Percentiles rank a stretch among this genome's conserved stretches.
Conservation (phyloP, 2,329 filamentous ascomycete genomes). For the Neonectria magnoliae region DNA sequence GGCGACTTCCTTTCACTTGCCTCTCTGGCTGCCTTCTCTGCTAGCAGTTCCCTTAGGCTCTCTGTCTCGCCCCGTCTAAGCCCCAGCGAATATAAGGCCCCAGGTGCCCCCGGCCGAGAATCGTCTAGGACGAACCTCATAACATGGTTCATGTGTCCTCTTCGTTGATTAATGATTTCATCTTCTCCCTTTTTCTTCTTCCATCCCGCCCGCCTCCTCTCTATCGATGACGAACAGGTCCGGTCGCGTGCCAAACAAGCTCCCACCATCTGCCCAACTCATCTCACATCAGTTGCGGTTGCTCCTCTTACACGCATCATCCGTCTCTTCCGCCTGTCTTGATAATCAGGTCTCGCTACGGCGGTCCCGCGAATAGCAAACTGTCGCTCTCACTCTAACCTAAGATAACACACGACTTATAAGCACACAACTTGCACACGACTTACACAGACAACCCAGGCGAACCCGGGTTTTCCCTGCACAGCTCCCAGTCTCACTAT, state of each 20-base stretch:
- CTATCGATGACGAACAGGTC: constrained; percentile 24
- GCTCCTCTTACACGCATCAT: constrained; percentile 26
- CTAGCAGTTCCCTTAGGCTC: constrained; percentile 25
- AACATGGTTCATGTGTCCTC: constrained; percentile 27
- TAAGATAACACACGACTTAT: constrained; percentile 20
- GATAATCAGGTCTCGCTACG: constrained; percentile 3
- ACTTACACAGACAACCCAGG: not conserved
- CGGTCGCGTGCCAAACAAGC: constrained; percentile 34
- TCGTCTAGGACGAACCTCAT: constrained; percentile 11
- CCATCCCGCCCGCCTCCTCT: constrained; percentile 9
- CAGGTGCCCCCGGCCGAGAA: constrained; percentile 3
- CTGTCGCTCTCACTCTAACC: constrained; percentile 9
- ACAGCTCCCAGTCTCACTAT: not conserved
- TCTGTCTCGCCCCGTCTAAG: constrained; percentile 11
- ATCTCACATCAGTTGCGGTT: constrained; percentile 23
- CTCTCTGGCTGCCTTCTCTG: constrained; percentile 18
- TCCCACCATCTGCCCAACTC: constrained; percentile 21
- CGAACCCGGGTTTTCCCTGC: not conserved
- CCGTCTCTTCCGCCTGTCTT: constrained; percentile 19
- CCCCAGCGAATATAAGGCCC: constrained; percentile 14
- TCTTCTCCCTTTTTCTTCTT: constrained; percentile 19
- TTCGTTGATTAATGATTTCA: constrained; percentile 9
- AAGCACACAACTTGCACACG: constrained; percentile 1
- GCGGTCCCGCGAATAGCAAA: not conserved
- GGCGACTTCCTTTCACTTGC: constrained; percentile 10